These are phyloP conservation scores for Penicillium paxilli DNA, from an alignment of 495 filamentous ascomycete genomes.

Conservation along the genomic window DNA sequence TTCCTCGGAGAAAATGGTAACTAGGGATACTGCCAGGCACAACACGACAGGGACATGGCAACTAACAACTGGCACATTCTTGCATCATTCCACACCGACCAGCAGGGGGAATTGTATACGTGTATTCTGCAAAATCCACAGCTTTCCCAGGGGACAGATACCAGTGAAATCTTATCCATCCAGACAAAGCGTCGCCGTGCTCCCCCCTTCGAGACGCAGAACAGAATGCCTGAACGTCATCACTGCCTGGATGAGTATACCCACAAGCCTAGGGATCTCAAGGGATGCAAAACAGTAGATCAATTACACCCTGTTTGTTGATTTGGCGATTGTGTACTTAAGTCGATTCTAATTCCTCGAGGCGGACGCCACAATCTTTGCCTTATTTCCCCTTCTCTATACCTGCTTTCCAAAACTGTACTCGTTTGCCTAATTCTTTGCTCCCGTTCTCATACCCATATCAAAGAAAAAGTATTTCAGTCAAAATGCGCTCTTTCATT, in stretches of 20 bases:
- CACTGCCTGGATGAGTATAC: background rate
- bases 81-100: slow-evolving; percentile 22
- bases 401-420: background rate
- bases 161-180: slow-evolving; percentile 18
- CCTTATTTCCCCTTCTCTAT: background rate
- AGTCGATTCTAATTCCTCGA: slow-evolving; percentile 1
- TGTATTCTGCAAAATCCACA: background rate
- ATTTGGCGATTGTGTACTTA: slow-evolving; percentile 13
- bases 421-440: background rate
- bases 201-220: background rate
- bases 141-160: slow-evolving; percentile 3
- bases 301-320: slow-evolving; percentile 11
- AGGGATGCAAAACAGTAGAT: slow-evolving; percentile 16
- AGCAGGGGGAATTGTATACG: slow-evolving; percentile 1
- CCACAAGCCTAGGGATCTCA: slow-evolving; percentile 8
- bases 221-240: slow-evolving; percentile 25
- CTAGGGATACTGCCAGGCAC: slow-evolving; percentile 16
- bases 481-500: slow-evolving; percentile 25
- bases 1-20: slow-evolving; percentile 23
- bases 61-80: slow-evolving; percentile 26
- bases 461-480: background rate
- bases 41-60: slow-evolving; percentile 8
- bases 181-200: background rate
- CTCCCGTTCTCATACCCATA: background rate
- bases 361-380: background rate